phyloP scores from a whole-genome alignment of 1,139 yeast genomes.

The Protomyces arabidopsidicola region DNA sequence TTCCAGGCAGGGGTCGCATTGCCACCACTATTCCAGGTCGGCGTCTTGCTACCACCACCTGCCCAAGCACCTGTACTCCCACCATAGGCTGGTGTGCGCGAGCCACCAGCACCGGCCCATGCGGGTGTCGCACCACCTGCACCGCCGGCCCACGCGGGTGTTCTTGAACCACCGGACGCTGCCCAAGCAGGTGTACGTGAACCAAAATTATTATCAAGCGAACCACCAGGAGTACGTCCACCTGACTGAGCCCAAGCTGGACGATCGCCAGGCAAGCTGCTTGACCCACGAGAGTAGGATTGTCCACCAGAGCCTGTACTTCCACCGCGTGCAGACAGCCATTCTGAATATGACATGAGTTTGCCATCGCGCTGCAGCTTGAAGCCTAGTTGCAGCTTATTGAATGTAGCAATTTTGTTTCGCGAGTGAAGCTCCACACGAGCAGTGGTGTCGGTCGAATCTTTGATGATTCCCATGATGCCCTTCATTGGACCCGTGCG shows the following conservation, averaged over 20 bases:
- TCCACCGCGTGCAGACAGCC: conserved; percentile 51
- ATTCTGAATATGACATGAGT: conserved; percentile 73
- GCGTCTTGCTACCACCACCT: conserved; percentile 39
- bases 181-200: conserved; percentile 57
- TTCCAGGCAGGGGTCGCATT: conserved; percentile 40
- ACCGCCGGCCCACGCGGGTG: conserved; percentile 50
- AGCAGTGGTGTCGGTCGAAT: conserved; percentile 85
- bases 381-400: conserved; percentile 69
- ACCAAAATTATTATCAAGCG: conserved; percentile 40
- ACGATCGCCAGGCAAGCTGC: conserved; percentile 34
- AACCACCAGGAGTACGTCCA: conserved; percentile 38
- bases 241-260: conserved; percentile 36
- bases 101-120: conserved; percentile 36
- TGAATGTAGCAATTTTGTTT: conserved; percentile 79
- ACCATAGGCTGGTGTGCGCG: conserved; percentile 37
- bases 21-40: conserved; percentile 39
- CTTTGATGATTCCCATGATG: conserved; percentile 85
- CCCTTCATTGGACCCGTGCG: conserved; percentile 88
- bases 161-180: conserved; percentile 48
- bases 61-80: conserved; percentile 39
- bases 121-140: conserved; percentile 38
- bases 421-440: conserved; percentile 91
- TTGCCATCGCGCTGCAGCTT: conserved; percentile 47
- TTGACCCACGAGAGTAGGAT: conserved; percentile 31
- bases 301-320: conserved; percentile 35